Conservation (phyloP, 176 grass and related monocot species). For the Oryza rufipogon region DNA sequence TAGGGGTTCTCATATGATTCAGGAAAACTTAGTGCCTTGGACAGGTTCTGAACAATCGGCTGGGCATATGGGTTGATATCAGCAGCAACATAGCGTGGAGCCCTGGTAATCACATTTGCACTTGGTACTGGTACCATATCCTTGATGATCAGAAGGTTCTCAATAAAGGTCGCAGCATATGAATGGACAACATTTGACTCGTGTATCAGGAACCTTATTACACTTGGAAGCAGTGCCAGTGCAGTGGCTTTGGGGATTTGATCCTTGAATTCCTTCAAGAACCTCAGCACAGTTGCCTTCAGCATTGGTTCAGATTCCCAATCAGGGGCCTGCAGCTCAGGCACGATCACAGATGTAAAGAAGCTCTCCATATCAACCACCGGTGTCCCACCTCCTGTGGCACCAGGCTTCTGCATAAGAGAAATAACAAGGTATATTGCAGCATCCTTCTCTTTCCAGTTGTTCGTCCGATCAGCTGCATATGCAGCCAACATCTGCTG, state of each 20-base stretch:
- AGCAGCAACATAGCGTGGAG: conserved; percentile 59
- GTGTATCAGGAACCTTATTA: conserved; percentile 69
- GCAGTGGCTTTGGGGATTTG: conserved; percentile 77
- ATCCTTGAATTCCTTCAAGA: conserved; percentile 93
- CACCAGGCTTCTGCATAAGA: conserved; percentile 81
- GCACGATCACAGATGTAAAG: conserved; percentile 85
- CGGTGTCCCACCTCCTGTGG: conserved; percentile 50
- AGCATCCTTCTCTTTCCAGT: conserved; percentile 98
- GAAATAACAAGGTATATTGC: conserved; percentile 92
- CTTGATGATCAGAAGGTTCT: conserved; percentile 83
- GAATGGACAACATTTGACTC: conserved; percentile 98
- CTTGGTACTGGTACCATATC: conserved; percentile 56
- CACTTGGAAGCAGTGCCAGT: conserved; percentile 61
- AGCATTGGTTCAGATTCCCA: conserved; percentile 79
- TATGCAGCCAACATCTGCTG: conserved; percentile 84
- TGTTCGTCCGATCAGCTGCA: conserved; percentile 57
- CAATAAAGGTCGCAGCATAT: conserved; percentile 88
- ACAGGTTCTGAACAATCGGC: conserved; percentile 75
- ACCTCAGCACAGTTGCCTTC: conserved; percentile 91
- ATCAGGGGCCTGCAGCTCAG: conserved; percentile 79
- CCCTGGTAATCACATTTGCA: conserved; percentile 46
- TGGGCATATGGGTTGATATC: conserved; percentile 85
- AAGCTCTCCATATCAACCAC: conserved; percentile 94
- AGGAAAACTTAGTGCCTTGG: conserved; percentile 68
- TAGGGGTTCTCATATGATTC: conserved; percentile 93